Evolutionary conservation across 345 rosid genomes (phyloP).

Genomic region (Salix dunnii): DNA sequence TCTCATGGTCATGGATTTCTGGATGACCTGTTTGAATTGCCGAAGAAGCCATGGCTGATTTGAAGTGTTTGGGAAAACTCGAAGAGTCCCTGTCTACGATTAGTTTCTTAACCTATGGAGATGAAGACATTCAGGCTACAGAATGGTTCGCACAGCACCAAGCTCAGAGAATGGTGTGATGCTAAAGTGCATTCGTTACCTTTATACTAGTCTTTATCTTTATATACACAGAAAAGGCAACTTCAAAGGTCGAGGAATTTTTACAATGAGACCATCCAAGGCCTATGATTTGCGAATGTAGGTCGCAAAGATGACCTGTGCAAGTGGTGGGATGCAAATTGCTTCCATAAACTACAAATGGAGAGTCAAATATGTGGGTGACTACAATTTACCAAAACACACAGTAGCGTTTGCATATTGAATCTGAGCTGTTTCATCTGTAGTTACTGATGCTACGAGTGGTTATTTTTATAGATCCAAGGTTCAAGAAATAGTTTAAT

Average conservation of each 20-base stretch:
- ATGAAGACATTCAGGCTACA: background rate
- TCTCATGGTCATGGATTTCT: conserved; percentile 40
- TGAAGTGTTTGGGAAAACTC: conserved; percentile 97
- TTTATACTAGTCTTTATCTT: background rate
- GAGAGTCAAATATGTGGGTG: background rate
- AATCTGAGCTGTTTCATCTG: too few species aligned
- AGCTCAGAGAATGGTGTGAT: conserved; percentile 13
- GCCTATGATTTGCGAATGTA: background rate
- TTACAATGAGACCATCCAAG: background rate
- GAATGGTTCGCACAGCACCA: background rate
- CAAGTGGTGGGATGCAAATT: background rate
- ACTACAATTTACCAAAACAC: background rate
- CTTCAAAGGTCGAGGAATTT: conserved; percentile 6
- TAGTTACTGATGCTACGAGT: too few species aligned
- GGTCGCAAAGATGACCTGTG: background rate
- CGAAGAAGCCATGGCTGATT: conserved; percentile 44
- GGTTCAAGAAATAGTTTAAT: too few species aligned
- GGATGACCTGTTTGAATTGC: conserved; percentile 27
- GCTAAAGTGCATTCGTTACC: background rate
- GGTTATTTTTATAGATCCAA: too few species aligned
- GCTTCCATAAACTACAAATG: background rate
- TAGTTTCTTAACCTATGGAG: background rate
- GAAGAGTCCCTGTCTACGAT: conserved; percentile 26
- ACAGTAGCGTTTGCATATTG: background rate
- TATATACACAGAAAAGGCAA: conserved; percentile 15